phyloP scores from a whole-genome alignment of 2,329 filamentous ascomycete genomes.

The Dactylonectria macrodidyma region DNA sequence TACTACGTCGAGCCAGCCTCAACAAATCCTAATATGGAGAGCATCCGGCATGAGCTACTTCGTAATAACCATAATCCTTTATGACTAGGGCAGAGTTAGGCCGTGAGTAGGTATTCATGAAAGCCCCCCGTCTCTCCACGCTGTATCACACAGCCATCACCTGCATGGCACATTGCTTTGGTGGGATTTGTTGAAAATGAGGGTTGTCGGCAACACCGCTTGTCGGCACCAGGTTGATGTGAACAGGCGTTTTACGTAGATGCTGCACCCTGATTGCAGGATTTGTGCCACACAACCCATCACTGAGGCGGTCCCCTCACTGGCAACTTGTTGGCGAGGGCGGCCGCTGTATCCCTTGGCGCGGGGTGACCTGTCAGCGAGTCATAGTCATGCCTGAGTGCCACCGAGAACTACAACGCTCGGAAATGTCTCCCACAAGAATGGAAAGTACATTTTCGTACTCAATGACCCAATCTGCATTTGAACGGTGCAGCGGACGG shows the following conservation, averaged over 20 bases:
- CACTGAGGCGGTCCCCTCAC: slow-evolving; percentile 8
- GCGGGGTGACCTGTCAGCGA: background rate
- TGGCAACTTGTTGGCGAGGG: slow-evolving; percentile 1
- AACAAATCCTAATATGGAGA: background rate
- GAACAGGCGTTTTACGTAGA: slow-evolving; percentile 4
- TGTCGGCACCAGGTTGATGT: background rate
- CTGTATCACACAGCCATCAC: slow-evolving; percentile 2
- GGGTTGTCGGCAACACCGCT: slow-evolving; percentile 7
- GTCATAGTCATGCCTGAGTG: slow-evolving; percentile 12
- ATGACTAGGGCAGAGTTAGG: background rate
- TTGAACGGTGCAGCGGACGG: background rate
- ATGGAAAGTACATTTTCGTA: background rate
- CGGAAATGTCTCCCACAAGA: background rate
- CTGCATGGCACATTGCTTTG: background rate
- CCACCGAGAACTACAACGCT: background rate
- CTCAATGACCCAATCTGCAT: background rate
- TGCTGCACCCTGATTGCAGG: background rate
- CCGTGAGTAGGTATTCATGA: background rate
- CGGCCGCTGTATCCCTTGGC: background rate
- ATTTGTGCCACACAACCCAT: background rate
- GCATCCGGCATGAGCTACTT: background rate
- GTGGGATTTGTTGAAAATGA: slow-evolving; percentile 12
- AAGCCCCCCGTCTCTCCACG: background rate
- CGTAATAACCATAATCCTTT: background rate
- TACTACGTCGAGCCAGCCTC: slow-evolving; percentile 1